phyloP scores from a whole-genome alignment of 2,329 filamentous ascomycete species.

The Cladosporium sp. region DNA sequence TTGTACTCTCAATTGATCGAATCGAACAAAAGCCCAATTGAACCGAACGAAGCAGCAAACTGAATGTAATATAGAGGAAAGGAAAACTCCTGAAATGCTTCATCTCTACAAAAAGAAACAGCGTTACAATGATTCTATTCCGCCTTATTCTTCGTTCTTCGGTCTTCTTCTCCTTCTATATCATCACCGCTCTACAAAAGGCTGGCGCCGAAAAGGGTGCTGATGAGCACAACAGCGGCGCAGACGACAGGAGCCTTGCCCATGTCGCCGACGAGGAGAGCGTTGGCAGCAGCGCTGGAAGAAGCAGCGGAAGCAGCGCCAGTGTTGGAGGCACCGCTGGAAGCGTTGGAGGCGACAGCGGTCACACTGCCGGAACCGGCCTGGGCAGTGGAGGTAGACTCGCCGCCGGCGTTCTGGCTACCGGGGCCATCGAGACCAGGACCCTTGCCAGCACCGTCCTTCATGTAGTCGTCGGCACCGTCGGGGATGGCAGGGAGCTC shows the following conservation, averaged over 20 bases:
- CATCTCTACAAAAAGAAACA: neutral
- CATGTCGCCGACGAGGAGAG: conserved; percentile 47
- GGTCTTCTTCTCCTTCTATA: neutral
- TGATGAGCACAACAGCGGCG: conserved; percentile 52
- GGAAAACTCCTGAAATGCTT: conserved; percentile 3
- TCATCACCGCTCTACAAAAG: conserved; percentile 31
- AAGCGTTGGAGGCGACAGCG: conserved; percentile 33
- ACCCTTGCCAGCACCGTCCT: conserved; percentile 58
- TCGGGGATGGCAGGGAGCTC: conserved; percentile 58
- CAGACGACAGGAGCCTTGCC: conserved; percentile 53
- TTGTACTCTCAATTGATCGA: neutral
- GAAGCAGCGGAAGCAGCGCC: conserved; percentile 30
- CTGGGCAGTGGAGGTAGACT: conserved; percentile 49
- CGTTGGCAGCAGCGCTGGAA: conserved; percentile 45
- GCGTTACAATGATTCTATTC: neutral
- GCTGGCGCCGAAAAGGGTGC: conserved; percentile 55
- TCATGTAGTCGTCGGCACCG: conserved; percentile 58
- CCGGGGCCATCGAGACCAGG: conserved; percentile 57
- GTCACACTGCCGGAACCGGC: conserved; percentile 53
- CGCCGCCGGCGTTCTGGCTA: conserved; percentile 56
- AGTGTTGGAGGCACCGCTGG: conserved; percentile 34
- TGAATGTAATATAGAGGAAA: neutral
- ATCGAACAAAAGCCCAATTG: neutral
- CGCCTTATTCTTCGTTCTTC: neutral
- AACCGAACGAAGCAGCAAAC: neutral